Percentiles rank a stretch among this genome's conserved stretches.
Conservation (phyloP, 2,329 filamentous ascomycete genomes). For the Alternaria panax region DNA sequence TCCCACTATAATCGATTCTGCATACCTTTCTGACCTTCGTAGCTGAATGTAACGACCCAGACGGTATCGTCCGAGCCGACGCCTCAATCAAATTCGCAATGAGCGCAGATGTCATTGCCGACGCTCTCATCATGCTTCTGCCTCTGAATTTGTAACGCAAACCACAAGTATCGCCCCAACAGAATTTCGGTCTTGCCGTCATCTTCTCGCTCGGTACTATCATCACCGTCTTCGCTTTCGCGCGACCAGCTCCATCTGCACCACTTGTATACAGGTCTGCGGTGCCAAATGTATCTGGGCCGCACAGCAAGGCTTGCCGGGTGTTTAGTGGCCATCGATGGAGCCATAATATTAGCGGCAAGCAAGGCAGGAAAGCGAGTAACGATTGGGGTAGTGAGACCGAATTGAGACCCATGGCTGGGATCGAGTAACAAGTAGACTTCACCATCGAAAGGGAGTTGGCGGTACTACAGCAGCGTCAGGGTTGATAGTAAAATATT, state of each 20-base stretch:
- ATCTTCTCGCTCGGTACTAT: not conserved
- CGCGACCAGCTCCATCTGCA: not conserved
- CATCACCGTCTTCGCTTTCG: not conserved
- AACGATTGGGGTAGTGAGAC: not conserved
- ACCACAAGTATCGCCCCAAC: not conserved
- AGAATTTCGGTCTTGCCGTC: not conserved
- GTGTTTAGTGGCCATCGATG: not conserved
- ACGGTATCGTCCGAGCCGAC: not conserved
- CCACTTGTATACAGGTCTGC: not conserved
- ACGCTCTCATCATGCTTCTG: not conserved
- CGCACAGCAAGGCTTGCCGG: not conserved
- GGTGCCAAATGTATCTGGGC: not conserved
- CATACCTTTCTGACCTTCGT: not conserved
- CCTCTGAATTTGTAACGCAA: not conserved
- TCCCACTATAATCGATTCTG: not conserved
- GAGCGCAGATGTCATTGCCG: not conserved
- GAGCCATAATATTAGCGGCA: not conserved
- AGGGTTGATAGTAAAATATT: accelerated
- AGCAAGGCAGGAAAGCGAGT: not conserved
- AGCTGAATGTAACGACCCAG: not conserved
- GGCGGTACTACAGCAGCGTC: not conserved
- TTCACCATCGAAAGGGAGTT: not conserved
- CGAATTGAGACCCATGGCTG: not conserved
- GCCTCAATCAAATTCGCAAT: not conserved
- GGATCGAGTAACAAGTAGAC: not conserved